Percentiles rank a stretch among this genome's conserved stretches.
phyloP scores from a whole-genome alignment of 495 filamentous ascomycete genomes.

The Friedmanniomyces endolithicus region DNA sequence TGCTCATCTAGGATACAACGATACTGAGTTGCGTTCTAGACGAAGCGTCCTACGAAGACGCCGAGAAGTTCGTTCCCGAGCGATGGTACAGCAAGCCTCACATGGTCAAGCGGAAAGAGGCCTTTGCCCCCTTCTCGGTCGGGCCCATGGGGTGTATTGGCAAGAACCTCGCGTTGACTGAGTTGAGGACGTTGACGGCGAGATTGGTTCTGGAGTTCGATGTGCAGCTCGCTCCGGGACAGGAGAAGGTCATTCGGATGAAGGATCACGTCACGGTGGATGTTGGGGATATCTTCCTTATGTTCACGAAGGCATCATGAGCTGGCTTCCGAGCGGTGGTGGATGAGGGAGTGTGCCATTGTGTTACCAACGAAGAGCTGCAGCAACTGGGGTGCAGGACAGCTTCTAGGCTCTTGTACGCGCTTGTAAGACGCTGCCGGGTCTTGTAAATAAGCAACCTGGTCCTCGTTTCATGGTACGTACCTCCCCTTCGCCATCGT shows the following conservation, averaged over 20 bases:
- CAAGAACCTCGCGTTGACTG: slow-evolving; percentile 39
- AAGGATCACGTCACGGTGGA: slow-evolving; percentile 36
- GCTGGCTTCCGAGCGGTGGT: background rate
- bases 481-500: too few species aligned
- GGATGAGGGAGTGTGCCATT: background rate
- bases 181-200: slow-evolving; percentile 36
- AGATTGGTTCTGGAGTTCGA: slow-evolving; percentile 35
- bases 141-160: slow-evolving; percentile 38
- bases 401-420: too few species aligned
- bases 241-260: slow-evolving; percentile 30
- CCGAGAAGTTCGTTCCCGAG: slow-evolving; percentile 42
- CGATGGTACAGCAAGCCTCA: slow-evolving; percentile 39
- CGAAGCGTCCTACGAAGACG: slow-evolving; percentile 25
- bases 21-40: slow-evolving; percentile 13
- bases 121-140: slow-evolving; percentile 40
- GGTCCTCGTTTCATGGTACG: too few species aligned
- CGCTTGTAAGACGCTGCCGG: too few species aligned
- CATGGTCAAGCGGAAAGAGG: slow-evolving; percentile 34
- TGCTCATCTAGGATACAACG: background rate
- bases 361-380: background rate
- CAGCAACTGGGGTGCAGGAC: too few species aligned
- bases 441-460: too few species aligned
- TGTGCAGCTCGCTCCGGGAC: slow-evolving; percentile 32
- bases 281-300: slow-evolving; percentile 21
- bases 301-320: slow-evolving; percentile 7